These are phyloP conservation scores for Umbelopsis sp. DNA, from an alignment of 192 early-diverging fungal genomes.

Conservation along the genomic window DNA sequence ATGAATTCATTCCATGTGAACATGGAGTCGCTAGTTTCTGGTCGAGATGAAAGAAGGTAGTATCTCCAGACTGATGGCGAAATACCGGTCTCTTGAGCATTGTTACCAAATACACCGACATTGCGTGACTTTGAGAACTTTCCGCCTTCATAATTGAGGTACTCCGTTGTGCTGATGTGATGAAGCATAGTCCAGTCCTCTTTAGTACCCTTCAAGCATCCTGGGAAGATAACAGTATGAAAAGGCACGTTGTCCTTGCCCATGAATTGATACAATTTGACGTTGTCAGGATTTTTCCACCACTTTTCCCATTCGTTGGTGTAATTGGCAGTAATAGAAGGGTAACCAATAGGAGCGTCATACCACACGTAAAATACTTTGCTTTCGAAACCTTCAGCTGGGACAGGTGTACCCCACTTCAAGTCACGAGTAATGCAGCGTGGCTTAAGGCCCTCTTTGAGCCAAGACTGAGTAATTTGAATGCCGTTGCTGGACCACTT, in stretches of 20 bases:
- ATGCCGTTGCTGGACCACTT: conserved; percentile 88
- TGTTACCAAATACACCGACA: conserved; percentile 97
- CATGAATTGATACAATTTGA: conserved; percentile 99
- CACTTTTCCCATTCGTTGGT: conserved; percentile 94
- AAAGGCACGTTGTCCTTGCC: conserved; percentile 99
- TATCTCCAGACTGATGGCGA: conserved; percentile 96
- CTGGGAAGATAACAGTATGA: conserved; percentile 98
- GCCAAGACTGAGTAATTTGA: conserved; percentile 89
- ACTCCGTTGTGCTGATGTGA: conserved; percentile 93
- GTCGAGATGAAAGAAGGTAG: conserved; percentile 90
- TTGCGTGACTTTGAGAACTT: conserved; percentile 98
- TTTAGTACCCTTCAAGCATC: conserved; percentile 78
- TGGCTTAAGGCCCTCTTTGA: conserved; percentile 89
- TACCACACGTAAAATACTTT: conserved; percentile 99
- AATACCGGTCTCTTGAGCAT: conserved; percentile 88
- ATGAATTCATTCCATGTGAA: conserved; percentile 95
- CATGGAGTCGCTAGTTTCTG: conserved; percentile 88
- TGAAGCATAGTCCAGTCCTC: conserved; percentile 93
- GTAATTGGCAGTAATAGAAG: conserved; percentile 97
- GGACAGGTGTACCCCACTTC: conserved; percentile 98
- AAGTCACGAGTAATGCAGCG: conserved; percentile 98
- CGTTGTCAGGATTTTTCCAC: conserved; percentile 99
- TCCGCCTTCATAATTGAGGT: conserved; percentile 93
- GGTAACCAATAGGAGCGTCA: conserved; percentile 97
- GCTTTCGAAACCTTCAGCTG: conserved; percentile 75